A percentile compares a stretch with the other conserved stretches of the same genome.
Conservation (phyloP, 1,284 basidiomycete species). For the Ceratorhiza oryzae-sativae region DNA sequence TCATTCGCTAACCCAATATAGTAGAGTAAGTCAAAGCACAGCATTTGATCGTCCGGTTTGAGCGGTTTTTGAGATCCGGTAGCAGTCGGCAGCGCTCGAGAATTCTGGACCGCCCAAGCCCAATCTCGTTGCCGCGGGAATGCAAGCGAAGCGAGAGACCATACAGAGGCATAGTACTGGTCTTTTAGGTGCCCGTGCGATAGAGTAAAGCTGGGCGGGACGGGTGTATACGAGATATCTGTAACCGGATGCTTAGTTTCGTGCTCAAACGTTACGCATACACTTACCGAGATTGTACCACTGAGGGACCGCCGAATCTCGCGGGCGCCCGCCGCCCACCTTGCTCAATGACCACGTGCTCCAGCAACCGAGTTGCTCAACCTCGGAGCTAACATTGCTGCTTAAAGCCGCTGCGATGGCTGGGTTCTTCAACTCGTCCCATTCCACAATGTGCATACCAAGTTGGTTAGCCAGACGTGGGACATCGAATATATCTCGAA, state of each 20-base stretch:
- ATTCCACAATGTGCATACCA: slow-evolving; percentile 60
- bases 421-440: slow-evolving; percentile 58
- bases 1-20: slow-evolving; percentile 14
- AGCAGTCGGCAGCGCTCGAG: slow-evolving; percentile 49
- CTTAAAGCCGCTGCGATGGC: not conserved
- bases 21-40: slow-evolving; percentile 42
- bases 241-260: not conserved
- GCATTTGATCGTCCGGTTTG: slow-evolving; percentile 43
- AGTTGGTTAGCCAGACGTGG: slow-evolving; percentile 56
- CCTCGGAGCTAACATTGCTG: slow-evolving; percentile 28
- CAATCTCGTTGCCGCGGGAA: slow-evolving; percentile 55
- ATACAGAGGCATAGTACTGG: slow-evolving; percentile 58
- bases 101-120: slow-evolving; percentile 45
- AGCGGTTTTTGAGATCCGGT: slow-evolving; percentile 52
- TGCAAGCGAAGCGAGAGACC: slow-evolving; percentile 56
- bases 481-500: slow-evolving; percentile 63
- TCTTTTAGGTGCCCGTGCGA: slow-evolving; percentile 44
- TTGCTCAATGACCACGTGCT: slow-evolving; percentile 54
- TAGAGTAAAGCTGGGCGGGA: slow-evolving; percentile 55
- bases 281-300: slow-evolving; percentile 62
- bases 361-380: slow-evolving; percentile 76
- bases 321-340: slow-evolving; percentile 63
- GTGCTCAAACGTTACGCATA: not conserved
- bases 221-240: slow-evolving; percentile 61
- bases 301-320: slow-evolving; percentile 56